These are phyloP conservation scores for Telfairia occidentalis DNA, from an alignment of 331 rosid species.

Conservation along the genomic window DNA sequence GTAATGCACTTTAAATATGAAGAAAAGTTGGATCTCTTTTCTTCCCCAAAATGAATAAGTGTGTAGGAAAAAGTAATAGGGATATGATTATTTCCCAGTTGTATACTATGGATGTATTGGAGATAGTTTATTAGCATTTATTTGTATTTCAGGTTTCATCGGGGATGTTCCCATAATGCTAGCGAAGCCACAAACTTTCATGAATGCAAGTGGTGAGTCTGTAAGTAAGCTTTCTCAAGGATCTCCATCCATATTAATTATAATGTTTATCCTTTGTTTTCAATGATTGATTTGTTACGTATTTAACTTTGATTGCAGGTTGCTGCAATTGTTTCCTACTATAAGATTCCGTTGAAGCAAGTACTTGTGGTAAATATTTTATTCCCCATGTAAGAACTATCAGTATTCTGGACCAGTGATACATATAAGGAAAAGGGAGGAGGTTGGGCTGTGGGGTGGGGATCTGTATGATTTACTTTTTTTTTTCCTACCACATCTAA, in stretches of 20 bases:
- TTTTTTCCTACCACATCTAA: not conserved
- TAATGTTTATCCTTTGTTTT: slow-evolving; percentile 3
- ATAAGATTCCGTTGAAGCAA: slow-evolving; percentile 87
- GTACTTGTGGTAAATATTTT: slow-evolving; percentile 69
- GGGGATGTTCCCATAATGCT: slow-evolving; percentile 75
- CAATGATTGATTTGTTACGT: slow-evolving; percentile 21
- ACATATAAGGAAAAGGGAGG: not conserved
- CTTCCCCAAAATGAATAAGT: not conserved
- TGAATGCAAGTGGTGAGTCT: slow-evolving; percentile 93
- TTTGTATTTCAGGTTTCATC: slow-evolving; percentile 44
- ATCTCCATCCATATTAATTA: slow-evolving; percentile 14
- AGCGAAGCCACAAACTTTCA: slow-evolving; percentile 87
- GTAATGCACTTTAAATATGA: not conserved
- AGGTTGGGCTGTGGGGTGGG: not conserved
- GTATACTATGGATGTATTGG: not conserved
- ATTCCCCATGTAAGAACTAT: not conserved
- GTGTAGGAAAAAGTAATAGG: not conserved
- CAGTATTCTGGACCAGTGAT: not conserved
- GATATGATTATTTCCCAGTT: not conserved
- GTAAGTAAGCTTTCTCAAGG: slow-evolving; percentile 51
- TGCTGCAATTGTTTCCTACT: slow-evolving; percentile 75
- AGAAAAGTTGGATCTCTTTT: not conserved
- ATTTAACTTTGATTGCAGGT: slow-evolving; percentile 42
- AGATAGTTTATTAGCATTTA: not conserved
- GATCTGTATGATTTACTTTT: not conserved